Evolutionary conservation across 805 yeast species (phyloP).

Genomic region (Candida maesae): DNA sequence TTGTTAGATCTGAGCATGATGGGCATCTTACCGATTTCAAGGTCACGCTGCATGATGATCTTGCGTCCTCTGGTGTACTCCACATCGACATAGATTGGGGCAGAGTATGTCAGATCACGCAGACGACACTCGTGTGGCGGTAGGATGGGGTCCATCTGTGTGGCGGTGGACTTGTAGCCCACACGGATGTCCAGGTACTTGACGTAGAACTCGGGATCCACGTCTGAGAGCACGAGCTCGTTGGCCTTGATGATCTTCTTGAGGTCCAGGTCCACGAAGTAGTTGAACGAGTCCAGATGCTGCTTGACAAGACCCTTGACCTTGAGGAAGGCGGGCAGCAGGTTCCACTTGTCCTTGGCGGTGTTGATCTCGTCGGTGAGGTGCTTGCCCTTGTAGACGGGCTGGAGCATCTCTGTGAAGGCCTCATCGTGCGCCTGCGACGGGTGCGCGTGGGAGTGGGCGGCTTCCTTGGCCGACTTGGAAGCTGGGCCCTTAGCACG

Average conservation of each 20-base stretch:
- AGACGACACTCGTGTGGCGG: conserved; percentile 96
- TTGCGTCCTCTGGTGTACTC: conserved; percentile 95
- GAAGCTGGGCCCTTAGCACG: conserved; percentile 3
- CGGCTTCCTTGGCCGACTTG: conserved; percentile 8
- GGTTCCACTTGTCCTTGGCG: conserved; percentile 95
- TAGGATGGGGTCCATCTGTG: conserved; percentile 52
- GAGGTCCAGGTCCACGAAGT: conserved; percentile 89
- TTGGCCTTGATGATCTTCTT: conserved; percentile 92
- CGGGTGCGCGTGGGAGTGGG: conserved; percentile 14
- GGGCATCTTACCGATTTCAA: conserved; percentile 99
- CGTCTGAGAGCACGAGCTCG: conserved; percentile 84
- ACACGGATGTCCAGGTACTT: conserved; percentile 91
- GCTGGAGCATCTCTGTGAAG: conserved; percentile 73
- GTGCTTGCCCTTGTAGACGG: conserved; percentile 80
- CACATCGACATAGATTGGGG: conserved; percentile 94
- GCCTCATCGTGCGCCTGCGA: conserved; percentile 46
- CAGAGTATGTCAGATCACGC: conserved; percentile 90
- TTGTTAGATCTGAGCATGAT: conserved; percentile 92
- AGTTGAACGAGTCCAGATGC: conserved; percentile 96
- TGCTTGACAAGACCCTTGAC: conserved; percentile 96
- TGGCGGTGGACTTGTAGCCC: conserved; percentile 67
- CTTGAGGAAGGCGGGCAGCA: conserved; percentile 90
- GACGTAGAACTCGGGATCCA: conserved; percentile 93
- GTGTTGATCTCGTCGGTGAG: conserved; percentile 86
- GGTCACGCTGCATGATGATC: conserved; percentile 82